These are phyloP conservation scores for Microascus cirrosus DNA, from an alignment of 2,329 filamentous ascomycete species.

Conservation along the genomic window DNA sequence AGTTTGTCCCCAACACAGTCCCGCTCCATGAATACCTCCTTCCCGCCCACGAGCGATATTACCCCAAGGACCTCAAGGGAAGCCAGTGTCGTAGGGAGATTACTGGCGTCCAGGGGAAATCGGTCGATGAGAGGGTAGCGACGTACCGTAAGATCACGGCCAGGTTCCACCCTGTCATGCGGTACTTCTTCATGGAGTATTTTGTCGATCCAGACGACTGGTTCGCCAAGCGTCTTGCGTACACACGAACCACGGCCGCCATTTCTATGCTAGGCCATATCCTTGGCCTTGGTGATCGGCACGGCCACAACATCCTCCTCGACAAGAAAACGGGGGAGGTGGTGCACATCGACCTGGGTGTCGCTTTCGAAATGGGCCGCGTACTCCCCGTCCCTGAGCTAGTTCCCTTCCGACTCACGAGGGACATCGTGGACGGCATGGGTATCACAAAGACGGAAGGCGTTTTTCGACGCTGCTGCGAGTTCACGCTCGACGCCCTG, in stretches of 20 bases:
- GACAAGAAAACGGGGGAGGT: conserved; percentile 85
- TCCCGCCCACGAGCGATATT: conserved; percentile 79
- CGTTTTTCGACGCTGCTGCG: conserved; percentile 93
- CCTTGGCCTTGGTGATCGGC: conserved; percentile 83
- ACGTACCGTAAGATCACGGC: conserved; percentile 70
- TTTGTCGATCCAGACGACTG: conserved; percentile 93
- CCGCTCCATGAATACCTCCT: conserved; percentile 87
- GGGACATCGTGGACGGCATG: conserved; percentile 95
- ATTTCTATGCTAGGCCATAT: conserved; percentile 93
- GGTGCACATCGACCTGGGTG: conserved; percentile 92
- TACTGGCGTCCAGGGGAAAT: conserved; percentile 56
- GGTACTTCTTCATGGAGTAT: conserved; percentile 93
- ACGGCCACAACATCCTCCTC: conserved; percentile 93
- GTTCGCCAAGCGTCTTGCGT: conserved; percentile 82
- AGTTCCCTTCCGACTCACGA: conserved; percentile 87
- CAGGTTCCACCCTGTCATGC: conserved; percentile 83
- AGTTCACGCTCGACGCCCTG: conserved; percentile 90
- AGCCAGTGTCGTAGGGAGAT: conserved; percentile 72
- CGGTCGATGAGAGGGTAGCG: conserved; percentile 58
- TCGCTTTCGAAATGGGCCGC: conserved; percentile 92
- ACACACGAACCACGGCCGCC: conserved; percentile 85
- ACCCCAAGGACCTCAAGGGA: conserved; percentile 72
- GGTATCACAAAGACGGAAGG: conserved; percentile 91
- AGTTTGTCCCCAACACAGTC: conserved; percentile 90
- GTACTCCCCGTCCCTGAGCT: conserved; percentile 93